Base-by-base conservation (phyloP, 75 land plant species). In the Adiantum capillusveneris region DNA sequence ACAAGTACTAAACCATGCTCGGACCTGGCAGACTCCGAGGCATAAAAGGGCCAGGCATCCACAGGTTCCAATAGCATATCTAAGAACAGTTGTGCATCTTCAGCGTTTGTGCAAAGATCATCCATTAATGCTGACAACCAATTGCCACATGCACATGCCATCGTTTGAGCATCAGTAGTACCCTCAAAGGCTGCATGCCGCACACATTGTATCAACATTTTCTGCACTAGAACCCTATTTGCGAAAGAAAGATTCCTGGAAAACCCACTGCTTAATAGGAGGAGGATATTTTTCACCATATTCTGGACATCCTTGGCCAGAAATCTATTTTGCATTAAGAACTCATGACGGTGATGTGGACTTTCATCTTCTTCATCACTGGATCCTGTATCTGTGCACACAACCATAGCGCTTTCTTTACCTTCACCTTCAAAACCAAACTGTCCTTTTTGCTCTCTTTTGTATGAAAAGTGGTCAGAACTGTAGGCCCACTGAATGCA, bases 61-160 rank as follows among this genome's bases (percentile, higher is more conserved):
- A 22, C 21, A 1, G n/a, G 17, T 16, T 1, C 56, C 0, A 11
- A 25, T 0, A 53, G 56, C 26, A 26, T 29, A 60, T 85, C 81
- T 48, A 88, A 51, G 18, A 81, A 31, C 41, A 41, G 37, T 54
- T 82, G 84, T 37, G 69, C 67, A 34, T 82, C 75, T 44, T 37
- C 26, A 34, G 63, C 61, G 42, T 73, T 67, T 1, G 44, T 60
- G 52, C 81, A 69, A 2, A 80, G 39, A 50, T 53, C 49, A 0
- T 52, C 51, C 26, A 86, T 55, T 29, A 79, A 60, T 19, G 81
- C 77, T 44, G 63, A 21, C 27, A 75, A 50, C 85, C 84, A 86
- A 16, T 54, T 22, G 58, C 62, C 74, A 67, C 83, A 82, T 24
- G 75, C 49, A 29, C 63, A 55, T 36, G 69, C 44, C 22, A 68